Base-by-base conservation (phyloP, 305 asterid genomes). In the Ilex paraguariensis region DNA sequence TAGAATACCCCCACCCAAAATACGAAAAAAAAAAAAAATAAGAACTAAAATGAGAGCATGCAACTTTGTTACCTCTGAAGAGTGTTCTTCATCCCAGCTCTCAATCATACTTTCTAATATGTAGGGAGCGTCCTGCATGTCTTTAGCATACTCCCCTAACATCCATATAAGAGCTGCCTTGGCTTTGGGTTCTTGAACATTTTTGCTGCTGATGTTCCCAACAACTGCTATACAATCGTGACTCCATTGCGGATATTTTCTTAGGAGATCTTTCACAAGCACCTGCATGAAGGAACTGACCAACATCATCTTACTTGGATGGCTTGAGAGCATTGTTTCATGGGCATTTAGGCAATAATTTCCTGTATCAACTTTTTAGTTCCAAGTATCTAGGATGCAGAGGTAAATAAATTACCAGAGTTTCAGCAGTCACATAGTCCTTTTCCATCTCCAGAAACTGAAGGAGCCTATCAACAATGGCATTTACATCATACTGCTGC, bases 221-320 rank as follows among this genome's bases (percentile, higher is more conserved):
- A 94, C 95, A 49, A 94, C 98, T 36, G 99, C 98, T 54, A 94
- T 88, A 79, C 99, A 94, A 86, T 94, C 99, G 53, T 88, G 98
- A 76, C 99, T 94, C 99, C 99, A 94, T 69, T 94, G 99, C 40
- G 99, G 99, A 81, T 94, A 94, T 79, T 94, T 94, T 69, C 99
- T 81, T 60, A 94, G 87, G 71, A 94, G 99, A 81, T 94, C 98
- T 79, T 94, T 94, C 64, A 94, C 99, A 60, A 94, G 99, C 72
- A 94, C 98, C 99, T 94, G 69, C n/a, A 72, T 13, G 40, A 53
- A 48, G 55, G 68, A 77, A 75, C 60, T 44, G 50, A 65, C 16
- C 60, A 59, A 52, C 52, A 5, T 46, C 31, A 15, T 54, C 32
- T 4, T 15, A 15, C 8, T 15, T 54, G 57, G 21, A 8, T 54